These are phyloP conservation scores for Drechslerella dactyloides DNA, from an alignment of 2,329 filamentous ascomycete species.

Conservation along the genomic window DNA sequence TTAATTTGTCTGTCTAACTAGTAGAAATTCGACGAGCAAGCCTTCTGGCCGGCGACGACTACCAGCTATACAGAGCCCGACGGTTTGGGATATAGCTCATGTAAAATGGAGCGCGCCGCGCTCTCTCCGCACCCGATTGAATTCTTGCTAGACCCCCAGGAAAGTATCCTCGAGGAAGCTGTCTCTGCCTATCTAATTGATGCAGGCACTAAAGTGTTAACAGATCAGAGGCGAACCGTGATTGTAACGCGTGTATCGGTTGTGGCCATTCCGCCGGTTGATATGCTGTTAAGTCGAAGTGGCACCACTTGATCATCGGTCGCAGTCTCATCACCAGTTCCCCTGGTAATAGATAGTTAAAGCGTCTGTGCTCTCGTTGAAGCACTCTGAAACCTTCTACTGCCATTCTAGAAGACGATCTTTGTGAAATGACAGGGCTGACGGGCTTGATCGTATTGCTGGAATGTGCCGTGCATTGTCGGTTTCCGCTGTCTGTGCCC, in stretches of 20 bases:
- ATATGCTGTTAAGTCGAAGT: too few species aligned
- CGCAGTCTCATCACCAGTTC: slow-evolving; percentile 4
- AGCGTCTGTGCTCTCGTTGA: slow-evolving; percentile 29
- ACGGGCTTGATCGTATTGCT: slow-evolving; percentile 43
- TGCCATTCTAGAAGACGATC: slow-evolving; percentile 49
- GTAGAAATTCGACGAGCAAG: too few species aligned
- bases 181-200: too few species aligned
- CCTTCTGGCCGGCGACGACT: too few species aligned
- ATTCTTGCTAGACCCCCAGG: not conserved
- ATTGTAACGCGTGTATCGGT: too few species aligned
- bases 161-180: slow-evolving; percentile 19
- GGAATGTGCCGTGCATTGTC: slow-evolving; percentile 11
- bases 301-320: slow-evolving; percentile 10
- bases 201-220: too few species aligned
- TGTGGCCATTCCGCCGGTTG: too few species aligned
- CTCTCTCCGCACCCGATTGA: not conserved
- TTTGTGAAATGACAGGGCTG: slow-evolving; percentile 47
- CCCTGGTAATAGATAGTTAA: slow-evolving; percentile 9
- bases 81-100: slow-evolving; percentile 50
- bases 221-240: too few species aligned
- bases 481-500: slow-evolving; percentile 45
- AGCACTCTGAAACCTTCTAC: slow-evolving; percentile 49
- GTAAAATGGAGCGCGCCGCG: slow-evolving; percentile 6
- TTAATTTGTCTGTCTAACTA: not conserved
- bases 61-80: slow-evolving; percentile 19